Evolutionary conservation across 345 rosid species (phyloP).

Genomic region (Euphorbia pulcherrima): DNA sequence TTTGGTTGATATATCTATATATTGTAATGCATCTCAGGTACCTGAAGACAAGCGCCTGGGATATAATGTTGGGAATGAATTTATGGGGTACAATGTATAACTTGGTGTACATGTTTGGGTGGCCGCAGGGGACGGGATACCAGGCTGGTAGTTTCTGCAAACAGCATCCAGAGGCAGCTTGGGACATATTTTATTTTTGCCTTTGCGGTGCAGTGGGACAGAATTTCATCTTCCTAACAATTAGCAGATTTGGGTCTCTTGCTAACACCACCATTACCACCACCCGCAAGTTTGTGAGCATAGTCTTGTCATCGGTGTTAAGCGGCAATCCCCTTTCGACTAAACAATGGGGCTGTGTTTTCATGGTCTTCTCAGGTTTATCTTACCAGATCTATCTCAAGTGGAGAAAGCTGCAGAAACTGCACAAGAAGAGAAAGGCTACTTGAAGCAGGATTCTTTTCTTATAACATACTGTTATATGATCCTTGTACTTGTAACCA

Average conservation of each 20-base stretch:
- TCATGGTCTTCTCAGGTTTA: conserved; percentile 90
- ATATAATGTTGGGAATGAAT: conserved; percentile 95
- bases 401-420: conserved; percentile 72
- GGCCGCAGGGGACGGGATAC: conserved; percentile 67
- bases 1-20: not conserved
- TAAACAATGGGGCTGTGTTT: conserved; percentile 88
- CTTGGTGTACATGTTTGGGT: conserved; percentile 83
- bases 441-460: conserved; percentile 21
- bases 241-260: conserved; percentile 86
- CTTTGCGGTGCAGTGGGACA: conserved; percentile 94
- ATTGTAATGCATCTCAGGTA: conserved; percentile 38
- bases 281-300: conserved; percentile 87
- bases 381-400: conserved; percentile 90
- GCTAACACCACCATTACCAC: conserved; percentile 95
- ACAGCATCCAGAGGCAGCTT: conserved; percentile 83
- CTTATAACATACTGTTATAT: not conserved
- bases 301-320: conserved; percentile 75
- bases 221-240: conserved; percentile 91
- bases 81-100: conserved; percentile 93
- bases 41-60: conserved; percentile 88
- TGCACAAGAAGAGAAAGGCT: conserved; percentile 71
- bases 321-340: conserved; percentile 83
- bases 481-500: not conserved
- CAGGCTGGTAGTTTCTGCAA: conserved; percentile 72
- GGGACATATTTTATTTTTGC: conserved; percentile 81